Evolutionary conservation across 805 yeast species (phyloP).

Genomic region (Metschnikowia amazonensis): DNA sequence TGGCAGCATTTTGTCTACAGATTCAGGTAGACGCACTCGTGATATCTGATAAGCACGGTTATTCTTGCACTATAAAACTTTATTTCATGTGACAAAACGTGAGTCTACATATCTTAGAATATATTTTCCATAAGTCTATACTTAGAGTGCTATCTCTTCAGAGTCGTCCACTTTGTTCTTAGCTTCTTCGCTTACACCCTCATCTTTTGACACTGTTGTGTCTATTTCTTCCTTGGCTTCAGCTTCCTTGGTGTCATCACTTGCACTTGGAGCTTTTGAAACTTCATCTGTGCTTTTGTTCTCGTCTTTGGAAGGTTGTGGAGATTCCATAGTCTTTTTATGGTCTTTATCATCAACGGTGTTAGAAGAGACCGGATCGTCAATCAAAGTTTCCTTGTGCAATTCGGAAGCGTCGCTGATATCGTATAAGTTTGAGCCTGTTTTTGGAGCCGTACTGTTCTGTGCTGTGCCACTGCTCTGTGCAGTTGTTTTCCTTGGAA

Average conservation of each 20-base stretch:
- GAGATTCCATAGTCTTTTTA: constrained; percentile 3
- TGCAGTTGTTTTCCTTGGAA: constrained; percentile 6
- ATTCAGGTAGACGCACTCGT: neutral
- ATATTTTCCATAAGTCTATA: neutral
- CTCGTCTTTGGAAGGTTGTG: constrained; percentile 4
- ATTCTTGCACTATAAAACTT: no score
- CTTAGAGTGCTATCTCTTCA: neutral
- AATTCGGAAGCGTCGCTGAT: constrained; percentile 21
- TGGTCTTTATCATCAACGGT: neutral
- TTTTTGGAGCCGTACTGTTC: neutral
- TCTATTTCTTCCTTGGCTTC: neutral
- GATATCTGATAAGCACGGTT: neutral
- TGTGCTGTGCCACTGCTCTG: neutral
- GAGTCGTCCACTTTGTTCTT: constrained; percentile 5
- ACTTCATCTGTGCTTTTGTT: neutral
- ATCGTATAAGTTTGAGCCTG: constrained; percentile 8
- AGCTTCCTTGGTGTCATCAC: neutral
- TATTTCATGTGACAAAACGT: neutral
- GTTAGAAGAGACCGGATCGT: constrained; percentile 15
- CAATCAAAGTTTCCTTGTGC: constrained; percentile 43
- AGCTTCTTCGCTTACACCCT: neutral
- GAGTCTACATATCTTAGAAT: neutral
- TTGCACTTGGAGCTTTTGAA: neutral
- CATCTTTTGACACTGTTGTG: neutral
- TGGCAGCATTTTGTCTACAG: neutral